Conservation (phyloP, 768 basidiomycete species). For the Tricholoma sp. region DNA sequence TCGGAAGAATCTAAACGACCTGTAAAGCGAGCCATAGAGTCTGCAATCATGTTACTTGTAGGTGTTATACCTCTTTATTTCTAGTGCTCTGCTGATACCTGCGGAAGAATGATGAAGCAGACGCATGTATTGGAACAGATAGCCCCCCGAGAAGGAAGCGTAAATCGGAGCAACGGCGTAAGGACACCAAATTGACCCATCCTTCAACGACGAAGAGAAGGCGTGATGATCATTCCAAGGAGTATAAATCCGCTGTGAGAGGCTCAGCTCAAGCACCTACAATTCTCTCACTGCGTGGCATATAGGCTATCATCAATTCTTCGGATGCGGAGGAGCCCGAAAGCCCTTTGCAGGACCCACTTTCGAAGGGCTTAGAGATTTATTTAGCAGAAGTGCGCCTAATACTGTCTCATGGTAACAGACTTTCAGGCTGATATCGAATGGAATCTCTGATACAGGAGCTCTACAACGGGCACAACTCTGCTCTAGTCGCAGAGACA, state of each 20-base stretch:
- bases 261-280: not conserved
- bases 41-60: conserved; percentile 25
- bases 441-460: not conserved
- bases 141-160: conserved; percentile 4
- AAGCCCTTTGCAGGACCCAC: not conserved
- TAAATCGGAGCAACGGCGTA: not conserved
- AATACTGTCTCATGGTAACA: not conserved
- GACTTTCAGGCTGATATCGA: not conserved
- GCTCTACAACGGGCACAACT: not conserved
- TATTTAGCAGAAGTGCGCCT: not conserved
- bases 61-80: not conserved
- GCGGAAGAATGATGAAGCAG: not conserved
- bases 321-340: conserved; percentile 31
- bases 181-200: conserved; percentile 3
- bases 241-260: conserved; percentile 35
- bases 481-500: not conserved
- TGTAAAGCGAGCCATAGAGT: conserved; percentile 39
- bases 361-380: not conserved
- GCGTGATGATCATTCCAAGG: conserved; percentile 13
- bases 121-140: conserved; percentile 4
- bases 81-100: not conserved
- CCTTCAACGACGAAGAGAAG: conserved; percentile 10
- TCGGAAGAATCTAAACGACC: conserved; percentile 37
- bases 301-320: conserved; percentile 28
- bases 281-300: conserved; percentile 8